Evolutionary conservation across 345 rosid genomes (phyloP), one percentile per base, ranked within the genome.

Genomic region (Cardamine resedifolia): DNA sequence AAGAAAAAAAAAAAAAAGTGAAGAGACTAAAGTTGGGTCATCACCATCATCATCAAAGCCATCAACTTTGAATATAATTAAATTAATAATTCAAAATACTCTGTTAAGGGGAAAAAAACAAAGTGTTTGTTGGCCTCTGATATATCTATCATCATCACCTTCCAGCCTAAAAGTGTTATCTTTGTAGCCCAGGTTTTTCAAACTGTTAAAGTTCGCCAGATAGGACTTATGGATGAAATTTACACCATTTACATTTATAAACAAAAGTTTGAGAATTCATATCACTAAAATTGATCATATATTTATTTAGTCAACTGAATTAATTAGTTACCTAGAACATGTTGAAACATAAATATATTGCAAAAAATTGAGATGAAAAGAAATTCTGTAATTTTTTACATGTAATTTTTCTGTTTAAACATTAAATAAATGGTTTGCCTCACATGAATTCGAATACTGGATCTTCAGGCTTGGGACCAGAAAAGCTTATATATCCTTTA

Each of bases 131-230:
- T 70, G 71, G 70, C 75, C 74, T 55, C 64, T 76, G 27, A 61
- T 61, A 64, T 63, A 33, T 23, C 1, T 23, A 23, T 23, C n/a
- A n/a, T n/a, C 1, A 3, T 75, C 77, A 64, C 75, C 30, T 71
- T 78, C 78, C 96, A 90, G 86, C 87, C 85, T 78, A 83, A 87
- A 90, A 87, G 96, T 70, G 60, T 64, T 77, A 64, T 63, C 58
- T 47, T 67, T 16, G 6, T 15, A 24, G 41, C 44, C 58, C 50
- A 55, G 36, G 7, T 48, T 73, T 57, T 48, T 48, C 16, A 67
- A 38, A 73, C 59, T 55, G 71, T 73, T 34, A 64, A 73, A 55
- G 1, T 52, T 41, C 9, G 53, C 48, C 39, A 64, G 30, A 20
- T 28, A 14, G 36, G 53, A 10, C 36, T 26, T 26, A 26, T 47